phyloP scores from a whole-genome alignment of 768 basidiomycete genomes.

The Mycena venus region DNA sequence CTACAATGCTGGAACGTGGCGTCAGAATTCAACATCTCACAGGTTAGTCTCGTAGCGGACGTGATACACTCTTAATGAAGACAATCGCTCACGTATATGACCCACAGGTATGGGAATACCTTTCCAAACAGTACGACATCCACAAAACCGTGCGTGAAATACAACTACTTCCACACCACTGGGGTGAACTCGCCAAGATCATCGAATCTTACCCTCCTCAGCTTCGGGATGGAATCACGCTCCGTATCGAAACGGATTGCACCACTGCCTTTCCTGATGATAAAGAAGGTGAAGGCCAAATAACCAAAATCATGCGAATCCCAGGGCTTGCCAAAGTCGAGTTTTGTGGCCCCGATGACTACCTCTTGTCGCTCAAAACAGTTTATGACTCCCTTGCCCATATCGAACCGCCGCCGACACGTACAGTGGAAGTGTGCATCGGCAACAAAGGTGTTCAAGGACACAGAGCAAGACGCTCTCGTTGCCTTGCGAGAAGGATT shows the following conservation, averaged over 20 bases:
- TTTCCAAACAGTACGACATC: background rate
- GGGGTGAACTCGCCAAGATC: background rate
- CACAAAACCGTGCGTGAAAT: constrained; percentile 10
- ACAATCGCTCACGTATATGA: too few relatives aligned
- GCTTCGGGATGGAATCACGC: background rate
- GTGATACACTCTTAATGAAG: too few relatives aligned
- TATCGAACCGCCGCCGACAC: background rate
- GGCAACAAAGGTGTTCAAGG: background rate
- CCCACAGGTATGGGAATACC: background rate
- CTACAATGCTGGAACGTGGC: constrained; percentile 10
- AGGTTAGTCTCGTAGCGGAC: too few relatives aligned
- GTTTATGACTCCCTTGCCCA: background rate
- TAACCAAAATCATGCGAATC: background rate
- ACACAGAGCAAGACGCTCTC: background rate
- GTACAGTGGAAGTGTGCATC: background rate
- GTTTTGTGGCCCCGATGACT: background rate
- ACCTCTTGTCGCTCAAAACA: background rate
- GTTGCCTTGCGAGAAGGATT: background rate
- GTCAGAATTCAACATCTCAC: too few relatives aligned
- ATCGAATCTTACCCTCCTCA: background rate
- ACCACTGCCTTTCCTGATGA: background rate
- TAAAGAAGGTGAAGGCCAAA: background rate
- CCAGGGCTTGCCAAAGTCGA: background rate
- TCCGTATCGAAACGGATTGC: background rate
- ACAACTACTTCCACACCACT: background rate